Evolutionary conservation across 2,329 filamentous ascomycete species (phyloP).

Genomic region (Apiospora aurea): DNA sequence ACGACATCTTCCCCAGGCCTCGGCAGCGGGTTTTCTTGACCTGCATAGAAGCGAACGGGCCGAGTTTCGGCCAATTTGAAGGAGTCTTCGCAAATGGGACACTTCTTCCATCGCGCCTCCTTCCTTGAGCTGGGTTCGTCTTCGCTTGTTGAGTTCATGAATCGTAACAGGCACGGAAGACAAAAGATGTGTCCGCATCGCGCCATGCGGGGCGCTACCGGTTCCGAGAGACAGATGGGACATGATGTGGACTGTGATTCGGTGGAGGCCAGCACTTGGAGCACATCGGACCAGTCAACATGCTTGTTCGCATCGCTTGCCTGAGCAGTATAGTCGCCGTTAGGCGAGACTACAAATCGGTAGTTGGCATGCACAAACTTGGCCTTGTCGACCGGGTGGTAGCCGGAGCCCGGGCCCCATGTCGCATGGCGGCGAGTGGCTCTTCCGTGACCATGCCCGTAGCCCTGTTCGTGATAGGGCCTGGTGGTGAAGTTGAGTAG

Average conservation of each 20-base stretch:
- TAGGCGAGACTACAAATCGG: constrained; percentile 90
- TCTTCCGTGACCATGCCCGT: constrained; percentile 50
- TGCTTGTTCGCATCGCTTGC: constrained; percentile 87
- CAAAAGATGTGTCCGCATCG: constrained; percentile 98
- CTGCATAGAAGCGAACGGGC: constrained; percentile 89
- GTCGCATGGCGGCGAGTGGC: constrained; percentile 75
- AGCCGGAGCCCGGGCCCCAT: constrained; percentile 87
- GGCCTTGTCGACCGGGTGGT: constrained; percentile 90
- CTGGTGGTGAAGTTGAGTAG: constrained; percentile 90
- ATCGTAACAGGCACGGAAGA: constrained; percentile 88
- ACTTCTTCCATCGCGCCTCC: constrained; percentile 87
- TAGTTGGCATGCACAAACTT: constrained; percentile 96
- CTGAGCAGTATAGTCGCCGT: constrained; percentile 79
- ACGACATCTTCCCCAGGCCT: constrained; percentile 89
- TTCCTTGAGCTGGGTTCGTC: constrained; percentile 73
- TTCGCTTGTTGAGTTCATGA: constrained; percentile 85
- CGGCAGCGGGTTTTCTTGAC: constrained; percentile 83
- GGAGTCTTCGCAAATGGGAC: constrained; percentile 92
- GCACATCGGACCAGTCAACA: constrained; percentile 87
- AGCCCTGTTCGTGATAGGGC: constrained; percentile 64
- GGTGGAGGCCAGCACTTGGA: constrained; percentile 90
- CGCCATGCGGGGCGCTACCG: constrained; percentile 94
- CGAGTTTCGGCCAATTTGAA: constrained; percentile 91
- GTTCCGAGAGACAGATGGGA: constrained; percentile 92
- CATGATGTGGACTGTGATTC: constrained; percentile 89